Conservation (phyloP, 2,329 filamentous ascomycete species). For the Pseudogymnoascus sp. region DNA sequence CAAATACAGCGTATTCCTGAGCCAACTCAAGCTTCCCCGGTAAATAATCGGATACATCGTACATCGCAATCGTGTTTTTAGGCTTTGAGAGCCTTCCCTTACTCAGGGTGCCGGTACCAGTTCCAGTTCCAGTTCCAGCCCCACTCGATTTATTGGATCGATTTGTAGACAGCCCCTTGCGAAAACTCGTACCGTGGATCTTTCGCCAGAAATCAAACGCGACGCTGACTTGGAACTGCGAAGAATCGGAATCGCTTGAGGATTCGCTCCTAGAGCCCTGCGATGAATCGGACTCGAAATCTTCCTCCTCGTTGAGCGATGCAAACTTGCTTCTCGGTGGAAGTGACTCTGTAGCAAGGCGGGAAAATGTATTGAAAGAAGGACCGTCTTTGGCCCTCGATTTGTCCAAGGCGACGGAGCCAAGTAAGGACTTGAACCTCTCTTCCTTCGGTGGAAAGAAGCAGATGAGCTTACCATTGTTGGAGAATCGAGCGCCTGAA, state of each 20-base stretch:
- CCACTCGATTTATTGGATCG: slow-evolving; percentile 28
- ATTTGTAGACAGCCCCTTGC: slow-evolving; percentile 25
- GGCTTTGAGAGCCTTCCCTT: slow-evolving; percentile 29
- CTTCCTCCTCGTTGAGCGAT: slow-evolving; percentile 27
- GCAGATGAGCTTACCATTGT: slow-evolving; percentile 54
- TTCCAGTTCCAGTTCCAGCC: slow-evolving; percentile 47
- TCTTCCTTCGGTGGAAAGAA: slow-evolving; percentile 62
- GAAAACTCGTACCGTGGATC: slow-evolving; percentile 19
- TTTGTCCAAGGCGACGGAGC: slow-evolving; percentile 36
- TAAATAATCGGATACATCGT: slow-evolving; percentile 61
- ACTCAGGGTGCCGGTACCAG: slow-evolving; percentile 28
- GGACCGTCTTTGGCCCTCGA: slow-evolving; percentile 39
- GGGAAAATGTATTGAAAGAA: slow-evolving; percentile 56
- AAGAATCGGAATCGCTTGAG: slow-evolving; percentile 29
- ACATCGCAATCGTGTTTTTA: slow-evolving; percentile 66
- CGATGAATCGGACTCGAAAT: slow-evolving; percentile 29
- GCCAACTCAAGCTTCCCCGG: slow-evolving; percentile 74
- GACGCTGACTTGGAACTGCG: slow-evolving; percentile 21
- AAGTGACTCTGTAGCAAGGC: slow-evolving; percentile 42
- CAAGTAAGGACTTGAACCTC: slow-evolving; percentile 42
- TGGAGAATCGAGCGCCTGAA: slow-evolving; percentile 54
- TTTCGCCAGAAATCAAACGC: slow-evolving; percentile 23
- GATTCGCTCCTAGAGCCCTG: slow-evolving; percentile 25
- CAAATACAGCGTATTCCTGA: slow-evolving; percentile 73
- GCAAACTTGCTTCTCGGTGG: slow-evolving; percentile 34